Base-by-base conservation (phyloP, 202 grass and related monocot species). In the Setaria viridis region DNA sequence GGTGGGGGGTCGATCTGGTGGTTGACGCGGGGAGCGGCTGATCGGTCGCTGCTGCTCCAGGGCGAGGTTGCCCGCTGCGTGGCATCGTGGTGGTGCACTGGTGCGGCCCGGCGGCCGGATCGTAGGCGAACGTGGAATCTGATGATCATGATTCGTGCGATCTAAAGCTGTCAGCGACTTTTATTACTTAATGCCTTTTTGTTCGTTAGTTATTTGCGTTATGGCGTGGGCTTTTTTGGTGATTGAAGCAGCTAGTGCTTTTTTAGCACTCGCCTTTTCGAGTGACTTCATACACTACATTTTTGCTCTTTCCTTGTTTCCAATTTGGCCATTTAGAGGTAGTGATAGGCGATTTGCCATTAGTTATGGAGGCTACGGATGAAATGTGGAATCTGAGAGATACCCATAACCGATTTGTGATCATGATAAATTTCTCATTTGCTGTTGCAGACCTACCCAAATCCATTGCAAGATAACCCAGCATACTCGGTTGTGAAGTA, bases 401-500 rank as follows among this genome's bases (percentile, higher is more conserved):
- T 37, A 54, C 35, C 20, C 50, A 62, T 50, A 54, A 13, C 17
- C 0, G 11, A 16, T 74, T 21, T 87, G 58, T 84, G 80, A 51
- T 15, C 72, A 72, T 73, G 80, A 67, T 68, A 60, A 69, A 37
- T 54, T 82, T 69, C 79, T 49, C 68, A 63, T 82, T 70, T 69
- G 29, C 63, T 67, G 47, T 72, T 80, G 33, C 92, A 97, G 92
- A 93, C 92, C 47, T 86, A 94, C 73, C 76, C 95, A 62, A 97
- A 97, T 51, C 95, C 95, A 37, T 83, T 97, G 60, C 95, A 97
- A 89, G 88, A 94, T 86, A 94, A 97, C 54, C 77, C 95, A 11
- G 95, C 95, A n/a, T 97, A 97, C 89, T 94, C 95, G 0, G 92
- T 97, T 88, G 92, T 93, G 51, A 97, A 94, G 95, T 97, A 86